These are phyloP conservation scores for Aspergillus tamarii DNA, from an alignment of 2,329 filamentous ascomycete species.

Conservation along the genomic window DNA sequence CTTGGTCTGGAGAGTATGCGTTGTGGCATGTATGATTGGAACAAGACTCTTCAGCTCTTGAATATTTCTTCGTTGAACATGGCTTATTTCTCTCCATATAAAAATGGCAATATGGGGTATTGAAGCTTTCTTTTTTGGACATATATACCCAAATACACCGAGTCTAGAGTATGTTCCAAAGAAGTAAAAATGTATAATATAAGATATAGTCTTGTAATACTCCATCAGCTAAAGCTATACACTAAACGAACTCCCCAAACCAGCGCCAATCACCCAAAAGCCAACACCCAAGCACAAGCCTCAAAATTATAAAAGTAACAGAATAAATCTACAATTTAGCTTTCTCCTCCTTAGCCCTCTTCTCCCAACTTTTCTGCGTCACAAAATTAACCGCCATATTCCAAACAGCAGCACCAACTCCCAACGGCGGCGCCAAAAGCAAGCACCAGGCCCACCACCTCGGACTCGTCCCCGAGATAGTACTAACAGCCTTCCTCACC, in stretches of 20 bases:
- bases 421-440: constrained; percentile 73
- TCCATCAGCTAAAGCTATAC: too few species aligned
- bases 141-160: too few species aligned
- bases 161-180: too few species aligned
- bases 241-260: not conserved
- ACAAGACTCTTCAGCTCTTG: too few species aligned
- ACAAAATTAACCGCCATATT: constrained; percentile 72
- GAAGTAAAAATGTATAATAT: not conserved
- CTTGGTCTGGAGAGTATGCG: too few species aligned
- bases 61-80: too few species aligned
- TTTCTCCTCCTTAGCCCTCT: constrained; percentile 60
- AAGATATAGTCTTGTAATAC: not conserved
- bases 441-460: constrained; percentile 81
- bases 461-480: constrained; percentile 67
- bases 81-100: too few species aligned
- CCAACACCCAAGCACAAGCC: too few species aligned
- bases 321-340: constrained; percentile 55
- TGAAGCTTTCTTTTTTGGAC: too few species aligned
- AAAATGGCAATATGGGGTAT: too few species aligned
- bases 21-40: too few species aligned
- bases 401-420: constrained; percentile 68
- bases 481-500: constrained; percentile 66
- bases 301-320: not conserved
- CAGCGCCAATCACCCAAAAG: not conserved
- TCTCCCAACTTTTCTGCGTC: constrained; percentile 72